Evolutionary conservation across 768 basidiomycete genomes (phyloP), one percentile per base, ranked within the genome.

Genomic region (Kwoniella sp.): DNA sequence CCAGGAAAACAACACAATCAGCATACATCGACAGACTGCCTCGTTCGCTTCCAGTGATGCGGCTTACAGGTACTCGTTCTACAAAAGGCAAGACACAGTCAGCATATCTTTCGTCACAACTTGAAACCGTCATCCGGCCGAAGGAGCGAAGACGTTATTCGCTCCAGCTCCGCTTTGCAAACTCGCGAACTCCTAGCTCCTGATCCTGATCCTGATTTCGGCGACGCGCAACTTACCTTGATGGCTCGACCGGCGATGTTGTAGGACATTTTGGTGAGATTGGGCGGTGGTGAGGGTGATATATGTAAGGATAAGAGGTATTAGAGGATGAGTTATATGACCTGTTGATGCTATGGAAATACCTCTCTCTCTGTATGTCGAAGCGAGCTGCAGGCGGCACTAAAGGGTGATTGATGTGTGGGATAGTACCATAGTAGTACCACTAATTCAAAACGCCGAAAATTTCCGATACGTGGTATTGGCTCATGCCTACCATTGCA

Each of bases 31-130:
- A n/a, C n/a, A n/a, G n/a, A n/a, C n/a, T n/a, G n/a, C 46, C 19
- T 48, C 22, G 46, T 5, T 24, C 46, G 15, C 22, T 29, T 13
- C 25, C 29, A 29, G 24, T 15, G 22, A 52, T 29, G 21, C 36
- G 21, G 59, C 77, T 56, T 64, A 79, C 78, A 80, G 68, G 74
- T 80, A 80, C 72, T 80, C 78, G 71, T 78, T 80, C 78, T 80
- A 36, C 15, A 26, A 44, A 10, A 15, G 8, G 1, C 4, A 40
- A 0, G 5, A 37, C n/a, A n/a, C n/a, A n/a, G n/a, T n/a, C n/a
- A n/a, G n/a, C n/a, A n/a, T n/a, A n/a, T n/a, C n/a, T n/a, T n/a
- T n/a, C n/a, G n/a, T n/a, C n/a, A n/a, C n/a, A n/a, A n/a, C n/a
- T n/a, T n/a, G n/a, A n/a, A n/a, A n/a, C n/a, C n/a, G n/a, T n/a